phyloP scores from a whole-genome alignment of 2,329 filamentous ascomycete species.

The Botrytis pseudocinerea region DNA sequence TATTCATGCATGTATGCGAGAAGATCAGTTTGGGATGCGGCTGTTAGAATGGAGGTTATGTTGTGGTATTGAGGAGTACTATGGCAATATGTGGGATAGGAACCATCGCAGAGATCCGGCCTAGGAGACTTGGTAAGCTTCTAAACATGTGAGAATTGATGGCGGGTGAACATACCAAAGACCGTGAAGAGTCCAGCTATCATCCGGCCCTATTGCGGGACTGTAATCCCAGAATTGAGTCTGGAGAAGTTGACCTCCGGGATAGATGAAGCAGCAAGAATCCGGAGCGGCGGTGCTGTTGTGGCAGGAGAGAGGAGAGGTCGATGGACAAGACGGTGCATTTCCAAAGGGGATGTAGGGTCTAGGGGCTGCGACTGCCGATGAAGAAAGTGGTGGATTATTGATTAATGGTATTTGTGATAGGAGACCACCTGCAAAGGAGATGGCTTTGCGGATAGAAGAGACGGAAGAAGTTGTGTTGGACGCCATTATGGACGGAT shows the following conservation, averaged over 20 bases:
- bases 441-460: conserved; percentile 34
- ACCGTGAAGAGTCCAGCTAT: conserved; percentile 75
- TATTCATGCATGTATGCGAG: conserved; percentile 59
- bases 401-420: conserved; percentile 33
- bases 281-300: conserved; percentile 61
- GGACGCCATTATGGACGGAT: conserved; percentile 7
- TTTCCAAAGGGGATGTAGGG: conserved; percentile 26
- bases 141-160: background rate
- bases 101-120: conserved; percentile 68
- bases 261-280: conserved; percentile 74
- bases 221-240: conserved; percentile 79
- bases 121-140: conserved; percentile 43
- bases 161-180: conserved; percentile 47
- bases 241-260: conserved; percentile 69
- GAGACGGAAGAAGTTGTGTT: conserved; percentile 23
- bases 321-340: conserved; percentile 35
- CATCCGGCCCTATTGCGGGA: conserved; percentile 60
- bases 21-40: conserved; percentile 55
- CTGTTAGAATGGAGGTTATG: conserved; percentile 61
- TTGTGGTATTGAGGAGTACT: conserved; percentile 60
- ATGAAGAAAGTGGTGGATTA: conserved; percentile 19
- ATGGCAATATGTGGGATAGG: conserved; percentile 68
- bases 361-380: background rate
- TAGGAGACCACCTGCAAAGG: conserved; percentile 32
- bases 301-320: conserved; percentile 57